These are phyloP conservation scores for Phalaenopsis aphrodite DNA, from an alignment of 106 monocot species.

Conservation along the genomic window DNA sequence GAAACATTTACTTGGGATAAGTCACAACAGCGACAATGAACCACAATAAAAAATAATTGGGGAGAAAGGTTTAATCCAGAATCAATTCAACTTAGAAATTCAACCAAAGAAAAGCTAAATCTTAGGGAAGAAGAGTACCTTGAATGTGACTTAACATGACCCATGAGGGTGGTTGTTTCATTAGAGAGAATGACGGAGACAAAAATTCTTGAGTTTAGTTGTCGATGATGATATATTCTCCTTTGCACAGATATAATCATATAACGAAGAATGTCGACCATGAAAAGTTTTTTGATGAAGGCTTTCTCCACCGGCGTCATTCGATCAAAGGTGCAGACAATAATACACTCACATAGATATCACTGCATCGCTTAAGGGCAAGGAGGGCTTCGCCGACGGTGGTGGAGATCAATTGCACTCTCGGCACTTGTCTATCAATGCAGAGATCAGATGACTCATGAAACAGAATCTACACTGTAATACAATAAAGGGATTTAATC, in stretches of 20 bases:
- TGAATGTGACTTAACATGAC: conserved; percentile 31
- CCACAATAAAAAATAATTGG: no score
- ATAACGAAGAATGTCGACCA: conserved; percentile 65
- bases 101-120: not conserved
- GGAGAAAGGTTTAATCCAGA: not conserved
- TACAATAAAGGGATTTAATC: conserved; percentile 15
- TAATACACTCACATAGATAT: conserved; percentile 17
- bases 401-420: conserved; percentile 32
- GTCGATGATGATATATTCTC: conserved; percentile 26
- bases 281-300: conserved; percentile 39
- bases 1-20: no score
- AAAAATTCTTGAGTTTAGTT: conserved; percentile 32
- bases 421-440: conserved; percentile 79
- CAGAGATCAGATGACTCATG: conserved; percentile 80
- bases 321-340: conserved; percentile 18
- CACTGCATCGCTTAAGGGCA: conserved; percentile 26
- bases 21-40: no score
- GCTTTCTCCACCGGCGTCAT: not conserved
- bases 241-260: conserved; percentile 47
- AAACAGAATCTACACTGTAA: conserved; percentile 45
- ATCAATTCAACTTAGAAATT: not conserved
- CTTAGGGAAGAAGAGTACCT: conserved; percentile 21
- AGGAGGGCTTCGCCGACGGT: conserved; percentile 52
- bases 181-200: conserved; percentile 34
- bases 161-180: conserved; percentile 14